phyloP scores from a whole-genome alignment of 1,284 basidiomycete species.

The Sparassis latifolia region DNA sequence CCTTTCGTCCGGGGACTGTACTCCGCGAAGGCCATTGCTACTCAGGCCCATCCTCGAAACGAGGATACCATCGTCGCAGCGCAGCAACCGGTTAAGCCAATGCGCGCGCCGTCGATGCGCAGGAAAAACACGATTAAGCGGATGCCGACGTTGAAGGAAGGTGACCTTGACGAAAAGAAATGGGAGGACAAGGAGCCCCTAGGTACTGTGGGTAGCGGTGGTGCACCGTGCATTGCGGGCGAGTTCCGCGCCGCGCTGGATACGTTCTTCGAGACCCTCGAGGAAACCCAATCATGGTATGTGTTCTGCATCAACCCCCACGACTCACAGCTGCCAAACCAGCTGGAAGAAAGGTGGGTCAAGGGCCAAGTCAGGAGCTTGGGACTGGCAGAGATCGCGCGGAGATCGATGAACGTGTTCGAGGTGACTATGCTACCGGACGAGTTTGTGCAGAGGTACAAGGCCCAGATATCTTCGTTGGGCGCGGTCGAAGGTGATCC shows the following conservation, averaged over 20 bases:
- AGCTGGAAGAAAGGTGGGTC: conserved; percentile 89
- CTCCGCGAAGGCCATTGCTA: conserved; percentile 81
- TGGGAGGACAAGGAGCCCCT: conserved; percentile 36
- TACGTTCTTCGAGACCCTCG: conserved; percentile 82
- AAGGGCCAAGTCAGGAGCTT: conserved; percentile 87
- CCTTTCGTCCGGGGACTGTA: conserved; percentile 91
- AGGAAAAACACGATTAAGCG: conserved; percentile 69
- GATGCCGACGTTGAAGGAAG: conserved; percentile 54
- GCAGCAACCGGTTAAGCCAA: conserved; percentile 88
- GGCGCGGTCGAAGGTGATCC: conserved; percentile 47
- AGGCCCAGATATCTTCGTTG: conserved; percentile 44
- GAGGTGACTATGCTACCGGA: conserved; percentile 83
- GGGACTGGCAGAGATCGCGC: conserved; percentile 77
- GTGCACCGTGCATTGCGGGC: conserved; percentile 74
- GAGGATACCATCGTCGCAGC: conserved; percentile 93
- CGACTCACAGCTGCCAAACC: conserved; percentile 90
- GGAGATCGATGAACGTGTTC: conserved; percentile 60
- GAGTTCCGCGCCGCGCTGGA: conserved; percentile 83
- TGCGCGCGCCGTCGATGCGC: conserved; percentile 85
- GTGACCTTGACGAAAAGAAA: conserved; percentile 48
- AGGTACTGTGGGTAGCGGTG: conserved; percentile 24
- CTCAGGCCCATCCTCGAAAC: conserved; percentile 84
- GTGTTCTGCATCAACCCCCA: conserved; percentile 93
- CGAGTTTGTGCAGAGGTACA: conserved; percentile 86
- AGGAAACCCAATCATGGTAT: conserved; percentile 90